Conservation (phyloP, 1,284 basidiomycete genomes). For the Malassezia brasiliensis region DNA sequence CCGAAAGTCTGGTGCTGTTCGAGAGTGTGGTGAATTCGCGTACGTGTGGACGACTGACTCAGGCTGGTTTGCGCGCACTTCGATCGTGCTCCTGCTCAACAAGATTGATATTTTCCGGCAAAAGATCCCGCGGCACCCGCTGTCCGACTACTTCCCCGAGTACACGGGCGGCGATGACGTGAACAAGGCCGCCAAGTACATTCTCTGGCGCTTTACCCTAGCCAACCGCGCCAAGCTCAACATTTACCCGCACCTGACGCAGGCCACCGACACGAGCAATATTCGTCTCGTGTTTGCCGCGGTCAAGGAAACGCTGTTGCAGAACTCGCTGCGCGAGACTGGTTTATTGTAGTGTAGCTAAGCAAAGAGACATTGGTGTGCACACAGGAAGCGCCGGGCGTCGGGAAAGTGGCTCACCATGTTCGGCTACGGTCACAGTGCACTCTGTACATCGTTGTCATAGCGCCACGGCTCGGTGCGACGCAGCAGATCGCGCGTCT, state of each 20-base stretch:
- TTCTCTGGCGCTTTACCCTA: constrained; percentile 93
- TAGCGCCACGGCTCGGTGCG: constrained; percentile 38
- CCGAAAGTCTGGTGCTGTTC: constrained; percentile 81
- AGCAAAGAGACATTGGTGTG: too few species aligned
- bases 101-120: constrained; percentile 93
- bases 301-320: constrained; percentile 62
- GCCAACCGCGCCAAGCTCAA: constrained; percentile 59
- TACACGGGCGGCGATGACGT: constrained; percentile 82
- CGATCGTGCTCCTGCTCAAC: constrained; percentile 70
- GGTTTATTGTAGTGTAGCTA: constrained; percentile 8
- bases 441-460: constrained; percentile 25
- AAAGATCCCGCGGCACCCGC: constrained; percentile 65
- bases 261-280: constrained; percentile 57
- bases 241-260: constrained; percentile 51
- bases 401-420: too few species aligned
- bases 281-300: constrained; percentile 87
- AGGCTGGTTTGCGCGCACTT: constrained; percentile 88
- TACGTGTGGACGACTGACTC: constrained; percentile 43
- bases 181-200: constrained; percentile 96
- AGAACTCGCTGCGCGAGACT: constrained; percentile 16
- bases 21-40: constrained; percentile 78
- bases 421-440: constrained; percentile 1
- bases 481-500: constrained; percentile 68
- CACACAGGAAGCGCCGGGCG: too few species aligned
- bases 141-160: constrained; percentile 84